phyloP scores from a whole-genome alignment of 441 rosid species.

The Syzygium malaccense region DNA sequence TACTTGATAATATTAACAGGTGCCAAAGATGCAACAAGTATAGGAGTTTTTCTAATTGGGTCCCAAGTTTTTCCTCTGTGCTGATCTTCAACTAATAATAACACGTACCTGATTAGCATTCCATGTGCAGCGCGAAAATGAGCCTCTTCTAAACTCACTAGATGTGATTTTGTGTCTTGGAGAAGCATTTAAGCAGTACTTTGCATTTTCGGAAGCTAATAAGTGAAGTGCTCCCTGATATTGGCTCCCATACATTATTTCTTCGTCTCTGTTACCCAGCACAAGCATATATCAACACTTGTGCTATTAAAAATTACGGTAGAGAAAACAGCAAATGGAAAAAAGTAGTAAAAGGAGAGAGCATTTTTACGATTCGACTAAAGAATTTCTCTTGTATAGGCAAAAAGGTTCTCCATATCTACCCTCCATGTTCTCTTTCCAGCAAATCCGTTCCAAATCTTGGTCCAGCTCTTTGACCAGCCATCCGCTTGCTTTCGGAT shows the following conservation, averaged over 20 bases:
- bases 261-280: conserved; percentile 36
- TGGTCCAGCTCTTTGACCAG: conserved; percentile 33
- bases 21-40: neutral
- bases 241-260: conserved; percentile 25
- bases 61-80: neutral
- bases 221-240: conserved; percentile 40
- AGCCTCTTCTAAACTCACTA: conserved; percentile 40
- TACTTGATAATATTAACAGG: neutral
- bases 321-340: neutral
- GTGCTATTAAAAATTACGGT: neutral
- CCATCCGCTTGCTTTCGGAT: conserved; percentile 60
- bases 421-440: conserved; percentile 37
- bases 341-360: neutral
- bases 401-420: conserved; percentile 40
- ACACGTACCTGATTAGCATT: conserved; percentile 72
- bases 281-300: conserved; percentile 1
- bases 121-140: conserved; percentile 59
- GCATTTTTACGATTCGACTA: conserved; percentile 32
- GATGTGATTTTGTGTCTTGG: conserved; percentile 57
- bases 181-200: conserved; percentile 71
- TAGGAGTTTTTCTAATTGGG: neutral
- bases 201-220: conserved; percentile 43
- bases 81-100: neutral
- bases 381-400: conserved; percentile 58
- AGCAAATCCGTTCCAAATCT: conserved; percentile 57